These are phyloP conservation scores for Porogramme epimiltina DNA, from an alignment of 1,284 basidiomycete species.

Conservation along the genomic window DNA sequence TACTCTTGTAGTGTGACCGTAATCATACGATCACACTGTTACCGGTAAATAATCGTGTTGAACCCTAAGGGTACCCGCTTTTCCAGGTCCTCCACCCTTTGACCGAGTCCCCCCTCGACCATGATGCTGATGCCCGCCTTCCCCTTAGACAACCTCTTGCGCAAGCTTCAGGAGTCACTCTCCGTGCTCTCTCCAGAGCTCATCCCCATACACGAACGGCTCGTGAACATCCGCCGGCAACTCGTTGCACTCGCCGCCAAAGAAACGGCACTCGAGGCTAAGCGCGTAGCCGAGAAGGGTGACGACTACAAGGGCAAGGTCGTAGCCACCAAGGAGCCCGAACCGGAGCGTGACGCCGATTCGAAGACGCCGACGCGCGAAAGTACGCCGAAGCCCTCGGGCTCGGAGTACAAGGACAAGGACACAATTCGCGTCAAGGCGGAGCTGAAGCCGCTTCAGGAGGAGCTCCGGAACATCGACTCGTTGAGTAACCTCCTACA, in stretches of 20 bases:
- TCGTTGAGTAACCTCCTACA: slow-evolving; percentile 66
- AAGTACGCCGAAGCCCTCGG: slow-evolving; percentile 29
- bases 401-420: slow-evolving; percentile 72
- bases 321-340: slow-evolving; percentile 6
- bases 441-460: slow-evolving; percentile 88
- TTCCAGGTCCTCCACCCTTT: slow-evolving; percentile 20
- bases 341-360: slow-evolving; percentile 19
- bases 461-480: slow-evolving; percentile 95
- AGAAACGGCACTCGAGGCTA: slow-evolving; percentile 30
- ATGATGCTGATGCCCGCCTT: slow-evolving; percentile 6
- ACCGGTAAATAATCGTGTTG: background rate
- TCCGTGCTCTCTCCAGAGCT: slow-evolving; percentile 87
- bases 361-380: slow-evolving; percentile 35
- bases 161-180: slow-evolving; percentile 79
- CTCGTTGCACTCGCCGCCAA: slow-evolving; percentile 89
- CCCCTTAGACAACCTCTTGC: slow-evolving; percentile 71
- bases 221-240: slow-evolving; percentile 88
- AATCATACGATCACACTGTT: too few species aligned
- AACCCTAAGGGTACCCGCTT: slow-evolving; percentile 10
- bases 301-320: slow-evolving; percentile 13
- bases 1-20: background rate
- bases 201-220: slow-evolving; percentile 85
- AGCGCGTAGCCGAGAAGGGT: slow-evolving; percentile 8
- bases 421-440: slow-evolving; percentile 79
- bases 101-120: background rate